A percentile compares a stretch with the other conserved stretches of the same genome.
Conservation (phyloP, 2,329 filamentous ascomycete species). For the Calonectria pauciramosa region DNA sequence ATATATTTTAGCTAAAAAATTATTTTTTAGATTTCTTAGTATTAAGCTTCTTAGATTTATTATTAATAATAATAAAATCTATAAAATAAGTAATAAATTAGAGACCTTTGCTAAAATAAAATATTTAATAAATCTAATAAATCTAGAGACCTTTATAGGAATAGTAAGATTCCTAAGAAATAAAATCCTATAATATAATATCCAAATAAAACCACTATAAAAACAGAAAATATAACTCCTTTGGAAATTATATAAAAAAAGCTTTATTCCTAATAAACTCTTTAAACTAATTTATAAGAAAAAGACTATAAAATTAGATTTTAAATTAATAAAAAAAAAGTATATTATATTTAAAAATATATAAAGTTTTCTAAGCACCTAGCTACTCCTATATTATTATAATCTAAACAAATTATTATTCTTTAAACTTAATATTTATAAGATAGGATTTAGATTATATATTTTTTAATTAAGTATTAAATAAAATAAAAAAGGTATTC, state of each 20-base stretch:
- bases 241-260: background rate
- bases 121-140: background rate
- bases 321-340: background rate
- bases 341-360: background rate
- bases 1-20: background rate
- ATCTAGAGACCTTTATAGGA: background rate
- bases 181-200: background rate
- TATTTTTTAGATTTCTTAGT: background rate
- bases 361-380: background rate
- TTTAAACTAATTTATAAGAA: background rate
- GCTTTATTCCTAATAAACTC: background rate
- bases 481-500: background rate
- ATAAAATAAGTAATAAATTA: background rate
- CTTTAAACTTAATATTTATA: background rate
- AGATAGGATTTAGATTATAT: background rate
- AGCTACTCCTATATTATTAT: background rate
- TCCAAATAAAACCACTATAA: background rate
- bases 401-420: background rate
- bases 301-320: no score
- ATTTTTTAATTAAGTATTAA: background rate
- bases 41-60: background rate
- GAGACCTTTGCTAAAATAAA: background rate
- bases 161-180: background rate
- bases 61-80: no score
- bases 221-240: no score